Percentiles rank a stretch among this genome's conserved stretches.
Evolutionary conservation across 345 rosid genomes (phyloP).

Genomic region (Aquilaria sinensis): DNA sequence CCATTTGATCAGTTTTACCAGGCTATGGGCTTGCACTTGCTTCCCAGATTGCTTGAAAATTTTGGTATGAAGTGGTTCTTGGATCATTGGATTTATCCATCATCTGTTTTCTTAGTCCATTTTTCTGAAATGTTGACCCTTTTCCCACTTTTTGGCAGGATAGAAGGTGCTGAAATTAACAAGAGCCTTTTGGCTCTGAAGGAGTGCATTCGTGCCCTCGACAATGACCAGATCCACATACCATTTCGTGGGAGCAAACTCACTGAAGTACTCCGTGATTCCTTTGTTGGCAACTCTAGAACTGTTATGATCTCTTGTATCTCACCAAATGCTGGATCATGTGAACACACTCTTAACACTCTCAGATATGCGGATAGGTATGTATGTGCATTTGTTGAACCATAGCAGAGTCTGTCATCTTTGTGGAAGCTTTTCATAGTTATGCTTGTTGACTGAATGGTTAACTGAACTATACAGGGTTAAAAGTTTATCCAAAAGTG

Average conservation of each 20-base stretch:
- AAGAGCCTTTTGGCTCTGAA: conserved; percentile 90
- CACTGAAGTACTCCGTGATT: conserved; percentile 87
- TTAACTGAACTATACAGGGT: conserved; percentile 44
- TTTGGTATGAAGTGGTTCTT: too few species aligned
- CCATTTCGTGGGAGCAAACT: conserved; percentile 95
- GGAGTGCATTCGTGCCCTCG: conserved; percentile 89
- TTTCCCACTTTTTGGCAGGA: conserved; percentile 34
- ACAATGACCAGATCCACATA: conserved; percentile 88
- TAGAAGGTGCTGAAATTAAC: conserved; percentile 88
- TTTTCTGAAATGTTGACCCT: neutral
- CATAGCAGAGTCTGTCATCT: neutral
- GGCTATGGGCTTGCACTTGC: too few species aligned
- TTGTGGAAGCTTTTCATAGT: neutral
- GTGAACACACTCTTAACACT: conserved; percentile 86
- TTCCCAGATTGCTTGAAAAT: too few species aligned
- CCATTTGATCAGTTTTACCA: too few species aligned
- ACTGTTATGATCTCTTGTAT: conserved; percentile 90
- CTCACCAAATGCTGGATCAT: conserved; percentile 88
- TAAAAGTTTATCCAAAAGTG: conserved; percentile 85
- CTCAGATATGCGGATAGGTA: conserved; percentile 90
- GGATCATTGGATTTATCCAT: too few species aligned
- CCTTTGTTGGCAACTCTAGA: conserved; percentile 84
- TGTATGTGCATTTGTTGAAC: conserved; percentile 13
- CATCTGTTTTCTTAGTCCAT: too few species aligned
- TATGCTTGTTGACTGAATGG: conserved; percentile 6